A percentile compares a stretch with the other conserved stretches of the same genome.
phyloP scores from a whole-genome alignment of 2,329 filamentous ascomycete genomes.

The Alternaria brassicicola region DNA sequence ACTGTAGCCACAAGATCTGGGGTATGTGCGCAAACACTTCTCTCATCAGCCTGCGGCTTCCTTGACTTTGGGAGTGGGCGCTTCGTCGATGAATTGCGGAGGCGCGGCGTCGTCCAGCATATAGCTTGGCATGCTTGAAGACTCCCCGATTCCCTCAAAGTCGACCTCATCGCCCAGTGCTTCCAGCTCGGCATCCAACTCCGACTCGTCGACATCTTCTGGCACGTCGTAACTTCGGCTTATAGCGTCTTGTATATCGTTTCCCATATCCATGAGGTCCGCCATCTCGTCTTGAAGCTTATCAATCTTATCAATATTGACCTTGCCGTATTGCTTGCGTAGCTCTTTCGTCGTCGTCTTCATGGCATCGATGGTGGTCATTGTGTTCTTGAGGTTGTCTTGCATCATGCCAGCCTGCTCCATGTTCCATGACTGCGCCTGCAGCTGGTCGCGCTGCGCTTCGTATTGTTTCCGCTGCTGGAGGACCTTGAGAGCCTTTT shows the following conservation, averaged over 20 bases:
- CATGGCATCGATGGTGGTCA: slow-evolving; percentile 97
- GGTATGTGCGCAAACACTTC: not conserved
- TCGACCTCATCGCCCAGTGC: slow-evolving; percentile 94
- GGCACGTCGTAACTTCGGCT: slow-evolving; percentile 91
- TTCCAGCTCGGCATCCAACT: slow-evolving; percentile 95
- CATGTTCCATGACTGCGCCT: slow-evolving; percentile 98
- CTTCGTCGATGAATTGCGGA: slow-evolving; percentile 89
- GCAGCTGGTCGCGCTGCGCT: slow-evolving; percentile 88
- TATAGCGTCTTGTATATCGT: slow-evolving; percentile 97
- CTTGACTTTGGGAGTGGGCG: slow-evolving; percentile 78
- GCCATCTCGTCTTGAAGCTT: slow-evolving; percentile 98
- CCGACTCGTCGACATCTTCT: slow-evolving; percentile 95
- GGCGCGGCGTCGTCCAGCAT: slow-evolving; percentile 85
- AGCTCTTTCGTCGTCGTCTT: slow-evolving; percentile 95
- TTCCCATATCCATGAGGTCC: slow-evolving; percentile 94
- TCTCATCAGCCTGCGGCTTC: slow-evolving; percentile 68
- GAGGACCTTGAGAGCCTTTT: slow-evolving; percentile 92
- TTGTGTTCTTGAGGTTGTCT: slow-evolving; percentile 97
- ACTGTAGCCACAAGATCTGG: not conserved
- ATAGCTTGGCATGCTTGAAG: slow-evolving; percentile 76
- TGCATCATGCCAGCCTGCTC: slow-evolving; percentile 98
- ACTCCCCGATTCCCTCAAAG: slow-evolving; percentile 70
- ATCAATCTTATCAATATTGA: slow-evolving; percentile 97
- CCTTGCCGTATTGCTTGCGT: slow-evolving; percentile 92
- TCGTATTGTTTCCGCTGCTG: slow-evolving; percentile 96